Evolutionary conservation across 148 eudicot genomes (phyloP), one percentile per base, ranked within the genome.

Genomic region (Salicornia ramosissima): DNA sequence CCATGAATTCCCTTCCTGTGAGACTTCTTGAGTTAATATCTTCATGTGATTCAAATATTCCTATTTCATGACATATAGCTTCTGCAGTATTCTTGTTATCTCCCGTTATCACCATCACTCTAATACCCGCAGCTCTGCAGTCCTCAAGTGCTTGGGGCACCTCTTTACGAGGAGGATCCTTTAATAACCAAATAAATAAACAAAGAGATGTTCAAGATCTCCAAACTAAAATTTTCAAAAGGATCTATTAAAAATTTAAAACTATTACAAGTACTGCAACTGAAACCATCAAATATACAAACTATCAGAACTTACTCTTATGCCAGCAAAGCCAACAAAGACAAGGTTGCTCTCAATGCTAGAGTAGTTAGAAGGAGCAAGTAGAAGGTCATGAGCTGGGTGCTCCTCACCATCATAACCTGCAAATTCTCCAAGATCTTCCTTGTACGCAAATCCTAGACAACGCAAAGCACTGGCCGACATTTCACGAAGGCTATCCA

Each of bases 381-480:
- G 83, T 54, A 92, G 80, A 60, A 80, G 85, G 51, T 82, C 39
- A 62, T 92, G 92, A 54, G 96, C 87, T 54, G 90, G 96, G 74
- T 92, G 96, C 66, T 89, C 90, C 75, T 89, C 90, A 52, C 96
- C 95, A 71, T 84, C 69, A 52, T 92, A 92, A 56, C 87, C 80
- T 9, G 79, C 75, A 75, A 92, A 86, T 3, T 87, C 96, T 62
- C 73, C 75, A 57, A 82, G 85, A 70, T 89, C 85, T 18, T 81
- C 86, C 75, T 84, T 92, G 84, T 84, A 92, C 50, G 97, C 97
- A 80, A 89, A 89, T 75, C 96, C 97, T 68, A 92, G 74, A 77
- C 90, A 87, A 59, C 96, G 87, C 75, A 89, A 75, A 22, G 96
- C 90, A 73, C 78, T 82, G 29, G 82, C 77, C n/a, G 96, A 87